Conservation (phyloP, 192 early-diverging fungal genomes). For the Coemansia guatemalensis region DNA sequence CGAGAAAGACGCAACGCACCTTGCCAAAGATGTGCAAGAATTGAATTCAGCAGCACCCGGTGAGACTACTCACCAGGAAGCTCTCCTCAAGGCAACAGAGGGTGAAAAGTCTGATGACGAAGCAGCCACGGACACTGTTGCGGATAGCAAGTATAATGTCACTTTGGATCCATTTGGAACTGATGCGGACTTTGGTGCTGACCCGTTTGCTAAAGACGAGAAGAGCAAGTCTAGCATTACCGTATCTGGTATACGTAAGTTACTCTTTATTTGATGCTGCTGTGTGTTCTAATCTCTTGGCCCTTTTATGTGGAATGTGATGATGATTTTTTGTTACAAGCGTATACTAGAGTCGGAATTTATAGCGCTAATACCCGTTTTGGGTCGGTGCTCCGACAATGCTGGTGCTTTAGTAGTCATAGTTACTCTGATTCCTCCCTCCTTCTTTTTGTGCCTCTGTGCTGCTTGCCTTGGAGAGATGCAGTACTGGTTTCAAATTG, state of each 20-base stretch:
- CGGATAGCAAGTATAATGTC: neutral
- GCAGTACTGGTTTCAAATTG: constrained; percentile 1
- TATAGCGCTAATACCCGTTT: constrained; percentile 27
- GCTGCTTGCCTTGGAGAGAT: neutral
- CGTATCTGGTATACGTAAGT: constrained; percentile 13
- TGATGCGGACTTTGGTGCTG: neutral
- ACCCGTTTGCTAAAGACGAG: constrained; percentile 3
- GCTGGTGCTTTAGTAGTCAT: constrained; percentile 52
- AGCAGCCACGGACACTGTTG: neutral
- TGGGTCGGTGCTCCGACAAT: constrained; percentile 41
- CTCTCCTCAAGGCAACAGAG: neutral
- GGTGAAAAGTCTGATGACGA: neutral
- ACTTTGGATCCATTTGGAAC: neutral
- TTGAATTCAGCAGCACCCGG: neutral
- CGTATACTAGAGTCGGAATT: neutral
- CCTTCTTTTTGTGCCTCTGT: neutral
- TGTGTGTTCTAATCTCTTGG: neutral
- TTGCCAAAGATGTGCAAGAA: neutral
- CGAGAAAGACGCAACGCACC: neutral
- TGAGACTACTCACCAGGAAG: neutral
- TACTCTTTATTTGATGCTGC: neutral
- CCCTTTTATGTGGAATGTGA: neutral
- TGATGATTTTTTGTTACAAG: neutral
- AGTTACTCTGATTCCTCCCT: constrained; percentile 62
- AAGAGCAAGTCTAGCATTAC: constrained; percentile 1